Conservation (phyloP, 345 rosid species). For the Syzygium aromaticum region DNA sequence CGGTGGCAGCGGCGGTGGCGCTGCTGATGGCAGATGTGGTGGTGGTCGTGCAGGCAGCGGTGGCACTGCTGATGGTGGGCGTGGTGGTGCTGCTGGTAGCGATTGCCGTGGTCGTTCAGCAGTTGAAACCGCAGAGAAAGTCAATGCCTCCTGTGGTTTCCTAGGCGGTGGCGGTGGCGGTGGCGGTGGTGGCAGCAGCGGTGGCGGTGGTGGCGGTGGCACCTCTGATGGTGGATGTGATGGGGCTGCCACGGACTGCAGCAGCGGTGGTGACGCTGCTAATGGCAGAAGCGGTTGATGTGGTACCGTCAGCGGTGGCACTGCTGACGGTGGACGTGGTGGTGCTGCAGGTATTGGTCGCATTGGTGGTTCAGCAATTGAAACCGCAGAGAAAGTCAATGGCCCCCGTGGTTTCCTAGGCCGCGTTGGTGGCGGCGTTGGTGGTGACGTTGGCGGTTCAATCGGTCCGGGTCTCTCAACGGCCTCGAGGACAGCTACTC, state of each 20-base stretch:
- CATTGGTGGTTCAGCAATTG: constrained; percentile 11
- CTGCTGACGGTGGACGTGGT: not conserved
- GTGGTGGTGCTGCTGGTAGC: not conserved
- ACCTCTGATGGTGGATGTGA: not conserved
- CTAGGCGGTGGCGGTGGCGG: not conserved
- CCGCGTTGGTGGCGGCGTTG: not conserved
- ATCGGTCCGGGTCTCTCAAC: constrained; percentile 2
- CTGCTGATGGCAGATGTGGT: not conserved
- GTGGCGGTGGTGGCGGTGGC: not conserved
- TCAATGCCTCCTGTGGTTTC: not conserved
- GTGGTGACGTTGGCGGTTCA: not conserved
- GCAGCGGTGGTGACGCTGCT: not conserved
- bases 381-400: constrained; percentile 2
- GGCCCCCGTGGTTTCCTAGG: constrained; percentile 1
- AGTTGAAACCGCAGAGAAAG: not conserved
- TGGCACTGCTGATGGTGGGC: not conserved
- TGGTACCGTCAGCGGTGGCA: not conserved
- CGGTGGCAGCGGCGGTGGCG: accelerated
- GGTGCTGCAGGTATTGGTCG: constrained; percentile 4
- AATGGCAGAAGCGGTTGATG: not conserved
- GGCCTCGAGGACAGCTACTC: not conserved
- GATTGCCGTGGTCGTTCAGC: not conserved
- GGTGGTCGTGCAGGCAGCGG: not conserved
- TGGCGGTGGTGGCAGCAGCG: not conserved
- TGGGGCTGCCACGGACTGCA: not conserved